phyloP scores from a whole-genome alignment of 2,329 filamentous ascomycete species.

The Ophiostoma ulmi region DNA sequence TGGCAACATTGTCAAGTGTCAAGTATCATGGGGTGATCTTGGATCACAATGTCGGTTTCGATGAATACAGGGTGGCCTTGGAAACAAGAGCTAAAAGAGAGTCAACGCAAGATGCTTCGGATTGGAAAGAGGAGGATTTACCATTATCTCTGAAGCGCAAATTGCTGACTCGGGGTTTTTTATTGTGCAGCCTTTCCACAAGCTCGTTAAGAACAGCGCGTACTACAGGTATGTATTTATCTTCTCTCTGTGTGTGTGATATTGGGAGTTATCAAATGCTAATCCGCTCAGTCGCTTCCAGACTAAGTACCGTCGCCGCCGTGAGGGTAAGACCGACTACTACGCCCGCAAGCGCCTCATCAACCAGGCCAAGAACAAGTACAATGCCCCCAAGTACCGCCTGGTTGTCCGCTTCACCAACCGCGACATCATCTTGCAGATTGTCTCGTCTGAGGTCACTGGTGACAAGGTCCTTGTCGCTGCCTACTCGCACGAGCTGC shows the following conservation, averaged over 20 bases:
- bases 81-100: conserved; percentile 40
- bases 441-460: conserved; percentile 90
- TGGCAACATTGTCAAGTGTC: conserved; percentile 26
- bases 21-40: neutral
- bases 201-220: conserved; percentile 93
- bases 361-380: conserved; percentile 99
- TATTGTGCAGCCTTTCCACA: conserved; percentile 72
- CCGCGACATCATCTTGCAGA: conserved; percentile 98
- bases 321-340: conserved; percentile 98
- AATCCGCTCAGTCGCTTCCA: conserved; percentile 73
- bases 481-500: conserved; percentile 96
- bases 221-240: conserved; percentile 76
- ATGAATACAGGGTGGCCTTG: conserved; percentile 2
- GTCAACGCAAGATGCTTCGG: conserved; percentile 99
- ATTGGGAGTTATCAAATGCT: neutral
- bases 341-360: conserved; percentile 99
- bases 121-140: conserved; percentile 42
- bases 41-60: neutral
- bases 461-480: conserved; percentile 95
- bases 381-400: conserved; percentile 99
- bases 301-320: conserved; percentile 99
- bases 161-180: conserved; percentile 92
- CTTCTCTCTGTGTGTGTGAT: neutral
- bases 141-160: conserved; percentile 80
- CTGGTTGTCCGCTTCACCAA: conserved; percentile 99